Base-by-base conservation (phyloP, 495 filamentous ascomycete species). In the Chaetomium fimeti region DNA sequence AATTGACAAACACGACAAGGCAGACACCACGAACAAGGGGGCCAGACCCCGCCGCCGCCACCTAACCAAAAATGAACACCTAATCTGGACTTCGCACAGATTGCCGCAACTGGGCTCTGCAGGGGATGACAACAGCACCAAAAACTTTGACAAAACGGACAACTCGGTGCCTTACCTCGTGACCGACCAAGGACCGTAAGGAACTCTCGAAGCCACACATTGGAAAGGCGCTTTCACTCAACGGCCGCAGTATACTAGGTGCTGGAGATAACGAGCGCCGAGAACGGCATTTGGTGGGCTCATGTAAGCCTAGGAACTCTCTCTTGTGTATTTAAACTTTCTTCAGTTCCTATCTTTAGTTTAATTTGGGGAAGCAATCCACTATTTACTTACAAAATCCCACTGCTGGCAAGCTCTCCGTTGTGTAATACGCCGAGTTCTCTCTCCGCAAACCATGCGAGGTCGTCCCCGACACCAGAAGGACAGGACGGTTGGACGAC, bases 31-130 rank as follows among this genome's bases (percentile, higher is more conserved):
- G 32, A 24, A 20, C 54, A 24, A 36, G 32, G 43, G n/a, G 2
- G 12, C 13, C 22, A n/a, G 20, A 20, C 55, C 45, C 55, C 55
- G 55, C 38, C 55, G 55, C 55, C 55, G 55, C 55, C 55, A 57
- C 55, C 20, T 7, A 27, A 24, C 16, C 29, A 18, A 43, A 25
- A 25, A 9, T 54, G 5, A 8, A 36, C 5, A 36, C 7, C 29
- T 32, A 32, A 32, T 9, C 12, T n/a, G n/a, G n/a, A n/a, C n/a
- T n/a, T n/a, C n/a, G n/a, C n/a, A n/a, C n/a, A n/a, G n/a, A n/a
- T n/a, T n/a, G n/a, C n/a, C n/a, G n/a, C n/a, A n/a, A n/a, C n/a
- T n/a, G n/a, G n/a, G n/a, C n/a, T n/a, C n/a, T n/a, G n/a, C n/a
- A n/a, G n/a, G n/a, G n/a, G n/a, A n/a, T n/a, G n/a, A n/a, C n/a